phyloP scores from a whole-genome alignment of 2,329 filamentous ascomycete species.

The Cercospora janseana region DNA sequence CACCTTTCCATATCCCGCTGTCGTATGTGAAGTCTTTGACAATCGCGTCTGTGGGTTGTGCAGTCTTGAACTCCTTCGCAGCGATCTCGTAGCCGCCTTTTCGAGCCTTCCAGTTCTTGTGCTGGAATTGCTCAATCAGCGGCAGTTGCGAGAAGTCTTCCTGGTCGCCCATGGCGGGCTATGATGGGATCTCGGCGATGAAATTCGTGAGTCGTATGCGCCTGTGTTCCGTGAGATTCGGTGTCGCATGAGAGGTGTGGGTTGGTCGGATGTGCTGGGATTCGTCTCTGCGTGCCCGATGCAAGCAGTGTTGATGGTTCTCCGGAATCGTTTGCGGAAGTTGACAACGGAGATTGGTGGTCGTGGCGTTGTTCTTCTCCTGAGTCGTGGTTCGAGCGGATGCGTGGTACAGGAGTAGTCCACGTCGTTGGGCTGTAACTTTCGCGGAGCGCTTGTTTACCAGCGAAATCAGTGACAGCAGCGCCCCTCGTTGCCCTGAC shows the following conservation, averaged over 20 bases:
- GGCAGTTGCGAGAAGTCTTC: slow-evolving; percentile 80
- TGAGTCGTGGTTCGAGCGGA: not conserved
- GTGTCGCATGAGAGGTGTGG: slow-evolving; percentile 4
- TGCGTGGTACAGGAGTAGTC: slow-evolving; percentile 9
- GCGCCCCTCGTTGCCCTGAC: slow-evolving; percentile 7
- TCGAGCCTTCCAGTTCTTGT: slow-evolving; percentile 97
- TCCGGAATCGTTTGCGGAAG: not conserved
- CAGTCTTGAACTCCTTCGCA: slow-evolving; percentile 77
- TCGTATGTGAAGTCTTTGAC: slow-evolving; percentile 88
- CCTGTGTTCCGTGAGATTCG: not conserved
- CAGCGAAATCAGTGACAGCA: slow-evolving; percentile 1
- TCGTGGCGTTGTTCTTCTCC: too few relatives aligned
- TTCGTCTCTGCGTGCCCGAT: slow-evolving; percentile 1
- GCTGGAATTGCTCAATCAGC: slow-evolving; percentile 73
- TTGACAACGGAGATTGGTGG: too few relatives aligned
- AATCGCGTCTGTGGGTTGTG: slow-evolving; percentile 77
- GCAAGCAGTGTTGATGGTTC: not conserved
- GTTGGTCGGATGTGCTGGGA: not conserved
- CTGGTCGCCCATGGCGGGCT: slow-evolving; percentile 70
- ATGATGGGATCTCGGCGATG: too few relatives aligned
- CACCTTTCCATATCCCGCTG: slow-evolving; percentile 82
- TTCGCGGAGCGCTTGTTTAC: slow-evolving; percentile 11
- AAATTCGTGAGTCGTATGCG: not conserved
- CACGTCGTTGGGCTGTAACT: slow-evolving; percentile 1
- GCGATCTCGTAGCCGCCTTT: slow-evolving; percentile 95